phyloP scores from a whole-genome alignment of 2,329 filamentous ascomycete genomes.

The Elsinoe necatrix region DNA sequence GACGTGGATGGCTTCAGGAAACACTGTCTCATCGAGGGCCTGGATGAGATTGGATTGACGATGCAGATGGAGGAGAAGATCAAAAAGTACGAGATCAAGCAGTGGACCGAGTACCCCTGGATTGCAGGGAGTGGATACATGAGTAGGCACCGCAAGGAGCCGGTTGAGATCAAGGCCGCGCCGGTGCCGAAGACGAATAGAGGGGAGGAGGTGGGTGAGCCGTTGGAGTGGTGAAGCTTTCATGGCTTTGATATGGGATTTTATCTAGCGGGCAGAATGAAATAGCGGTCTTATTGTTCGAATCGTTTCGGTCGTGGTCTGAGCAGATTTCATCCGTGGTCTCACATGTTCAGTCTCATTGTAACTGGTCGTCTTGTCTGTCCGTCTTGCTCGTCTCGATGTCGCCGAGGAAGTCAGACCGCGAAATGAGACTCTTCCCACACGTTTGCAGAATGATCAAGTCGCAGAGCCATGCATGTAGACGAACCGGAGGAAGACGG shows the following conservation, averaged over 20 bases:
- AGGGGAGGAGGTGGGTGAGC: slow-evolving; percentile 74
- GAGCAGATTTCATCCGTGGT: no score
- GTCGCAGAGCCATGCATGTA: neutral
- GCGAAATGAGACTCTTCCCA: no score
- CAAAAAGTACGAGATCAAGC: slow-evolving; percentile 66
- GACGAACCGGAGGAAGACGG: neutral
- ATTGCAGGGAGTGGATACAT: slow-evolving; percentile 81
- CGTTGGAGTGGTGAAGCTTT: slow-evolving; percentile 70
- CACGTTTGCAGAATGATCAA: no score
- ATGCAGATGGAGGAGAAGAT: slow-evolving; percentile 92
- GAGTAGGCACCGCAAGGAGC: slow-evolving; percentile 45
- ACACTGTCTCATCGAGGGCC: slow-evolving; percentile 85
- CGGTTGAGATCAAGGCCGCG: slow-evolving; percentile 55
- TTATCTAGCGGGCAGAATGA: neutral
- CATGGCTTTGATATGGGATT: neutral
- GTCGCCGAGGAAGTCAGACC: no score
- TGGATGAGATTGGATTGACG: slow-evolving; percentile 92
- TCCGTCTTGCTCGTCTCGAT: no score
- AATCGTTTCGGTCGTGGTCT: neutral
- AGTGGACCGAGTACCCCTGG: slow-evolving; percentile 77
- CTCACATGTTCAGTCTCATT: no score
- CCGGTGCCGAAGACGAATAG: slow-evolving; percentile 83
- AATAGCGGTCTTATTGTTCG: neutral
- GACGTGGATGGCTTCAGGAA: slow-evolving; percentile 90
- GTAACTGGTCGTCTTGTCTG: no score